Evolutionary conservation across 2,329 filamentous ascomycete genomes (phyloP).

Genomic region (Talaromyces islandicus): DNA sequence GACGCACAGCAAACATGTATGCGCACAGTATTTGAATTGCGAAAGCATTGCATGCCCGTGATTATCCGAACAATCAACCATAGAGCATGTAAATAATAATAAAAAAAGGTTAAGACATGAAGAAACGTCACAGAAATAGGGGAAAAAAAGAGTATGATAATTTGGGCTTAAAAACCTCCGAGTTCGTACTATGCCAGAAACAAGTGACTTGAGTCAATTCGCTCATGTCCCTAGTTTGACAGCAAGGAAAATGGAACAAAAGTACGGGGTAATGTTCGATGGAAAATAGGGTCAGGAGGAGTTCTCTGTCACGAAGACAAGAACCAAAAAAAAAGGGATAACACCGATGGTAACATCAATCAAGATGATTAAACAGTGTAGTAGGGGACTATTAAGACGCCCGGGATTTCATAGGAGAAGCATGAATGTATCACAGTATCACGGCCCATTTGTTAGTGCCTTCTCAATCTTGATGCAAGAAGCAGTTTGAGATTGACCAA

Average conservation of each 20-base stretch:
- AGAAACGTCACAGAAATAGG: constrained; percentile 6
- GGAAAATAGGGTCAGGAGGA: background rate
- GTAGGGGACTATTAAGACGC: background rate
- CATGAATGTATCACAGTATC: background rate
- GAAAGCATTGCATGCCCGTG: constrained; percentile 6
- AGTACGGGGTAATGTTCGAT: background rate
- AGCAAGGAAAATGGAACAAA: background rate
- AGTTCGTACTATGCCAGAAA: background rate
- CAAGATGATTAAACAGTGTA: background rate
- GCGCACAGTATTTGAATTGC: constrained; percentile 6
- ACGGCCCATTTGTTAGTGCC: background rate
- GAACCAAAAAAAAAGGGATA: background rate
- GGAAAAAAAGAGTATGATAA: background rate
- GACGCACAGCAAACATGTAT: constrained; percentile 8
- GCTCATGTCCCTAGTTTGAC: background rate
- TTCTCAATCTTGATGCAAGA: background rate
- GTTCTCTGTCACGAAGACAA: background rate
- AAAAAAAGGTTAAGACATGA: constrained; percentile 10
- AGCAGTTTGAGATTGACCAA: background rate
- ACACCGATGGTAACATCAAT: background rate
- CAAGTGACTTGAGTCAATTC: background rate
- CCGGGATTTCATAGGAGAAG: background rate
- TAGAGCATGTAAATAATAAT: constrained; percentile 7
- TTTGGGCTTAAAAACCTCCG: background rate
- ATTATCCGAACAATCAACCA: constrained; percentile 5